Conservation (phyloP, 2,329 filamentous ascomycete genomes). For the Aspergillus calidoustus region DNA sequence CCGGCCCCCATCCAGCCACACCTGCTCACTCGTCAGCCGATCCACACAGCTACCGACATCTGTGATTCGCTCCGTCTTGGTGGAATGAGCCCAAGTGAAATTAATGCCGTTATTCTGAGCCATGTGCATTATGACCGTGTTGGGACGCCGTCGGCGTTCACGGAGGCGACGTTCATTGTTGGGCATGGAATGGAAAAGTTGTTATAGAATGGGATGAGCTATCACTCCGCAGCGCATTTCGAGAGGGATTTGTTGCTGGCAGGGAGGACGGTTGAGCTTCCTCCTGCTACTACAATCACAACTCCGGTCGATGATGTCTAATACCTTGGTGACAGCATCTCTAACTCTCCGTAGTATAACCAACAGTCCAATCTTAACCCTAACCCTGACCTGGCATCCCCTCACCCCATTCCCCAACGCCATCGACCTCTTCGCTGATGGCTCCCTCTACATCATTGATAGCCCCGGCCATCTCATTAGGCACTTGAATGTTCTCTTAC, state of each 20-base stretch:
- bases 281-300: too few relatives aligned
- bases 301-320: too few relatives aligned
- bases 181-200: constrained; percentile 39
- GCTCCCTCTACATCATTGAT: constrained; percentile 35
- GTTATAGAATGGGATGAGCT: too few relatives aligned
- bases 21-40: constrained; percentile 29
- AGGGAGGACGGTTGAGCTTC: not conserved
- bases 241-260: constrained; percentile 7
- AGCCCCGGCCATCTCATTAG: constrained; percentile 38
- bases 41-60: constrained; percentile 30
- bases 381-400: constrained; percentile 31
- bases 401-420: constrained; percentile 22
- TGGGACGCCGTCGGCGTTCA: constrained; percentile 46
- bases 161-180: constrained; percentile 44
- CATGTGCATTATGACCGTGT: constrained; percentile 52
- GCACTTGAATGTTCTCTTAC: constrained; percentile 38
- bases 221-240: too few relatives aligned
- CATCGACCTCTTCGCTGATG: constrained; percentile 37
- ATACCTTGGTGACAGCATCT: too few relatives aligned
- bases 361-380: too few relatives aligned
- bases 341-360: too few relatives aligned
- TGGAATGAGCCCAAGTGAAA: constrained; percentile 41
- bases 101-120: constrained; percentile 48
- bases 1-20: constrained; percentile 29
- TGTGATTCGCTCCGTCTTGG: constrained; percentile 39